A percentile compares a stretch with the other conserved stretches of the same genome.
Evolutionary conservation across 306 rosid species (phyloP).

Genomic region (Dryas drummondii): DNA sequence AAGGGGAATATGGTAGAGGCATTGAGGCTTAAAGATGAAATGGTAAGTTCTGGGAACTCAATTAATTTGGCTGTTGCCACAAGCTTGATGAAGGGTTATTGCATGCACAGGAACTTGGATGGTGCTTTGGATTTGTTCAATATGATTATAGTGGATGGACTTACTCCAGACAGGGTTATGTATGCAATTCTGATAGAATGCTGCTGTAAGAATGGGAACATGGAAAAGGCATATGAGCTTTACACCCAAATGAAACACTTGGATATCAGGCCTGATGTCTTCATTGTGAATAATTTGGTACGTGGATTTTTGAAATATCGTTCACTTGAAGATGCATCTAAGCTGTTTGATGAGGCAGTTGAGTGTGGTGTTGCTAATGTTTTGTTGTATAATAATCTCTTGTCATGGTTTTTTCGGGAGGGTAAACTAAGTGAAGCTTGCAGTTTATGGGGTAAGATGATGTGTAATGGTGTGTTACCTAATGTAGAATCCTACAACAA

Average conservation of each 20-base stretch:
- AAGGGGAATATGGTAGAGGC: constrained; percentile 60
- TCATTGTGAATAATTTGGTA: constrained; percentile 43
- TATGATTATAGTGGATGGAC: constrained; percentile 43
- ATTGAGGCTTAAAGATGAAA: constrained; percentile 61
- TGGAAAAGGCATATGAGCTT: constrained; percentile 62
- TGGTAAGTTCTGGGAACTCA: constrained; percentile 51
- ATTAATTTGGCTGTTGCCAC: constrained; percentile 48
- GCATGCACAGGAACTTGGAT: constrained; percentile 49
- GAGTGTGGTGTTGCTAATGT: constrained; percentile 51
- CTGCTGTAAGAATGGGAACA: constrained; percentile 52
- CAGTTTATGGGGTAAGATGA: constrained; percentile 58
- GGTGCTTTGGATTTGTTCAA: constrained; percentile 54
- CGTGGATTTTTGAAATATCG: constrained; percentile 44
- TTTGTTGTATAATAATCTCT: constrained; percentile 46
- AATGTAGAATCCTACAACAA: constrained; percentile 57
- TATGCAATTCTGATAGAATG: constrained; percentile 55
- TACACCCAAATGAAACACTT: constrained; percentile 55
- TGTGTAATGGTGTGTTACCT: constrained; percentile 47
- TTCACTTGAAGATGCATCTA: constrained; percentile 46
- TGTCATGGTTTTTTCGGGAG: constrained; percentile 47
- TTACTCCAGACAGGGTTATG: constrained; percentile 43
- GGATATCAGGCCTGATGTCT: constrained; percentile 46
- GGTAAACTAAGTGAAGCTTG: constrained; percentile 61
- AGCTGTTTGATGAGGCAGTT: constrained; percentile 63
- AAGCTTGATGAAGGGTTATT: constrained; percentile 63